Percentiles rank a stretch among this genome's conserved stretches.
phyloP scores from a whole-genome alignment of 2,329 filamentous ascomycete genomes.

The Penicillium sp. region DNA sequence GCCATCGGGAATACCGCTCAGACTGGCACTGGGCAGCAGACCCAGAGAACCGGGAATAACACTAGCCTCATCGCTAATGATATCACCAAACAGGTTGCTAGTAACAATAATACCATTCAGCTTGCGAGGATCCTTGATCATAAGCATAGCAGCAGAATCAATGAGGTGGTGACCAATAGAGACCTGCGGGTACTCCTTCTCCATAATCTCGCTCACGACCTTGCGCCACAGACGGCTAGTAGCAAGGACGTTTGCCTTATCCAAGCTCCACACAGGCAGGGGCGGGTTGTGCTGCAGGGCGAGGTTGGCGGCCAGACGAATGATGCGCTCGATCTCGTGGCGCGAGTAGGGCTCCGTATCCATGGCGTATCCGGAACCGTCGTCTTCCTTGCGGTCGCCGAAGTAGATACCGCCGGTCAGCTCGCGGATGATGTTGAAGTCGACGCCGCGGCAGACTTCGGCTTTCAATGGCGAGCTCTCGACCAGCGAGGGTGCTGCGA shows the following conservation, averaged over 20 bases:
- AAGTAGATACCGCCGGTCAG: constrained; percentile 94
- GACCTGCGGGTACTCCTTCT: constrained; percentile 81
- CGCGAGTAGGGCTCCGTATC: constrained; percentile 87
- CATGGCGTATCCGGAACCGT: constrained; percentile 69
- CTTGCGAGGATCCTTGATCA: constrained; percentile 86
- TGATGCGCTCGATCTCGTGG: constrained; percentile 81
- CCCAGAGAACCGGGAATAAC: constrained; percentile 91
- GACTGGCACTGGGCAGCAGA: constrained; percentile 78
- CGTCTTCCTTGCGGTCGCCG: constrained; percentile 74
- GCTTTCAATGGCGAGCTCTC: constrained; percentile 83
- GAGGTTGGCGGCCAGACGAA: constrained; percentile 73
- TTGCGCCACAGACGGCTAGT: constrained; percentile 87
- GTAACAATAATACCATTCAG: constrained; percentile 91
- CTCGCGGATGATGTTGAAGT: constrained; percentile 91
- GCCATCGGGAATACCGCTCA: constrained; percentile 81
- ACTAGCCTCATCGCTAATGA: constrained; percentile 90
- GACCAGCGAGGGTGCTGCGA: constrained; percentile 81
- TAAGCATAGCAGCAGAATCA: constrained; percentile 94
- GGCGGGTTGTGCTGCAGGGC: constrained; percentile 73
- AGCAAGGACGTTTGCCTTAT: constrained; percentile 95
- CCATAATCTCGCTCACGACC: constrained; percentile 78
- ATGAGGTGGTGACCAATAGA: constrained; percentile 86
- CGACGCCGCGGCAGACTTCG: constrained; percentile 76
- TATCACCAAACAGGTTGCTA: constrained; percentile 93
- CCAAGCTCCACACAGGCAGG: constrained; percentile 75